Conservation (phyloP, 306 rosid species). For the Purshia tridentata region DNA sequence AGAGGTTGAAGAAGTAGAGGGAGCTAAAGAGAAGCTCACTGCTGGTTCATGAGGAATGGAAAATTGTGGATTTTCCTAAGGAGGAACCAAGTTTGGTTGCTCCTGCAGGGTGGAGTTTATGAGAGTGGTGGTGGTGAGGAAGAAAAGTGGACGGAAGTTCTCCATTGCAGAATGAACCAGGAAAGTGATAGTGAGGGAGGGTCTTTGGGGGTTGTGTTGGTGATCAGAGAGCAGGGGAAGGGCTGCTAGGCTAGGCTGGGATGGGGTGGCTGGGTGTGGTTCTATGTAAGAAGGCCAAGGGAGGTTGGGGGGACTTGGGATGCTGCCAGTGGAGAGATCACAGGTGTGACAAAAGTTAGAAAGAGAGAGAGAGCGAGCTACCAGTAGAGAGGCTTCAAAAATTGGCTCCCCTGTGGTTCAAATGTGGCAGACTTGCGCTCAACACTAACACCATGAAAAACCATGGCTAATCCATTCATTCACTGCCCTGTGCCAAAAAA, state of each 20-base stretch:
- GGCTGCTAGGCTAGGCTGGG: no score
- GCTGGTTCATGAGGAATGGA: constrained; percentile 3
- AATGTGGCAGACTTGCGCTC: constrained; percentile 32
- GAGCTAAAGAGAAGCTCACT: background rate
- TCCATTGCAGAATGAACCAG: constrained; percentile 40
- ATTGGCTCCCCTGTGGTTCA: constrained; percentile 23
- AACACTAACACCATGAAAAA: constrained; percentile 34
- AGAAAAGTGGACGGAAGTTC: background rate
- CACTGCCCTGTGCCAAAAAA: constrained; percentile 3
- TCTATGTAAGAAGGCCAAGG: no score
- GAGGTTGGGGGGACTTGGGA: background rate
- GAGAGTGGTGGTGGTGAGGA: background rate
- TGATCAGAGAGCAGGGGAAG: constrained; percentile 1
- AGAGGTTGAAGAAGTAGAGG: background rate
- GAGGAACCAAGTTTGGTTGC: no score
- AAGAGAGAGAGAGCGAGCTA: constrained; percentile 14
- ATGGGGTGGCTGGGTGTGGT: no score
- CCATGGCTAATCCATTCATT: background rate
- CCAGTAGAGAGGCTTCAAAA: background rate
- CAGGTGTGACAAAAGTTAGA: constrained; percentile 31
- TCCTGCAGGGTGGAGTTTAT: background rate
- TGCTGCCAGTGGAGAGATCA: constrained; percentile 27
- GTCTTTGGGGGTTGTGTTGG: background rate
- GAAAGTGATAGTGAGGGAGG: background rate
- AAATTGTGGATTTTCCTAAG: background rate